Evolutionary conservation across 306 rosid species (phyloP).

Genomic region (Vigna unguiculata): DNA sequence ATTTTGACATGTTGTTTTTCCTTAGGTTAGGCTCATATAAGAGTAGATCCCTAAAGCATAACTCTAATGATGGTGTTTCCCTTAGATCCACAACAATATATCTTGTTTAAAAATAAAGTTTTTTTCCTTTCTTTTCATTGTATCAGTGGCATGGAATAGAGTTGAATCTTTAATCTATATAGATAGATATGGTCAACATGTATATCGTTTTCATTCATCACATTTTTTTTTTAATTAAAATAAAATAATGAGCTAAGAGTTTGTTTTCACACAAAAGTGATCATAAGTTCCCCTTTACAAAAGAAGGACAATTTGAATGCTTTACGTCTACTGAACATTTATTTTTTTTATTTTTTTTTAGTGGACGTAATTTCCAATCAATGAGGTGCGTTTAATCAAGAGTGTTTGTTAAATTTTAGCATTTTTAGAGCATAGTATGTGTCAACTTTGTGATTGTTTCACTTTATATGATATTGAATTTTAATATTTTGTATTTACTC

Average conservation of each 20-base stretch:
- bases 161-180: slow-evolving; percentile 42
- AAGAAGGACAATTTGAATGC: slow-evolving; percentile 45
- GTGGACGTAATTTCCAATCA: slow-evolving; percentile 31
- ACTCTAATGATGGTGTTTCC: not conserved
- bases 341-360: not conserved
- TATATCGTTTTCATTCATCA: slow-evolving; percentile 42
- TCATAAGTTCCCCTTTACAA: slow-evolving; percentile 41
- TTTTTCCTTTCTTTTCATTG: slow-evolving; percentile 3
- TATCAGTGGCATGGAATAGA: slow-evolving; percentile 19
- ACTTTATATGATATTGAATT: too few species aligned
- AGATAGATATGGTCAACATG: slow-evolving; percentile 45
- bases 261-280: slow-evolving; percentile 44
- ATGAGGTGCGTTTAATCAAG: slow-evolving; percentile 5
- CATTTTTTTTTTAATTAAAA: slow-evolving; percentile 16
- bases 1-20: not conserved
- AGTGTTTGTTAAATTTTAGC: not conserved
- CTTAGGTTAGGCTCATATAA: not conserved
- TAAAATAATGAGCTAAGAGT: slow-evolving; percentile 22
- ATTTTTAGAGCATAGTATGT: not conserved
- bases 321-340: slow-evolving; percentile 51
- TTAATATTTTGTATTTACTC: too few species aligned
- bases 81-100: not conserved
- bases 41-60: not conserved
- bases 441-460: too few species aligned
- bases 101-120: not conserved